Percentiles rank a stretch among this genome's conserved stretches.
Conservation (phyloP, 192 early-diverging fungal species). For the Linnemannia elongata region DNA sequence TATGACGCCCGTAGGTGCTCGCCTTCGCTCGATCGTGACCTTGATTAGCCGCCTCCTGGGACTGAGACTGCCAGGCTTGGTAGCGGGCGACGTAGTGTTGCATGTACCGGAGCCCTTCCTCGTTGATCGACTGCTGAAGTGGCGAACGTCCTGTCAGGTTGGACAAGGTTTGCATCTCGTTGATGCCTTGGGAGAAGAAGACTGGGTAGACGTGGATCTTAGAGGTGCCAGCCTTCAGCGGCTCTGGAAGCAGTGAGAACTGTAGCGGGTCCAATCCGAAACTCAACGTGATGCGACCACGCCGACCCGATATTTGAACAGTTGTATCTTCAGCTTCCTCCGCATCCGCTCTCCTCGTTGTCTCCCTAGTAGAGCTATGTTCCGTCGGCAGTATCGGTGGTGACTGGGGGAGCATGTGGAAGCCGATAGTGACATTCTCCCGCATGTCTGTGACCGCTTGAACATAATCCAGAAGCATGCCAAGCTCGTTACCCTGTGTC, state of each 20-base stretch:
- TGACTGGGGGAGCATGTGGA: conserved; percentile 29
- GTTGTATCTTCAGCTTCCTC: conserved; percentile 22
- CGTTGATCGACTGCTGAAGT: conserved; percentile 37
- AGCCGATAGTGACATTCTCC: conserved; percentile 24
- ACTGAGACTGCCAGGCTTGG: conserved; percentile 31
- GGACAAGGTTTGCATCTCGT: conserved; percentile 54
- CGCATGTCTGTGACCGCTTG: conserved; percentile 44
- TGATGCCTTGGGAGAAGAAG: conserved; percentile 49
- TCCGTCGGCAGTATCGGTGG: not conserved
- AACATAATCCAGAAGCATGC: conserved; percentile 44
- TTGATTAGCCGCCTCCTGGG: not conserved
- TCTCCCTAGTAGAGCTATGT: not conserved
- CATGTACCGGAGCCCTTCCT: conserved; percentile 44
- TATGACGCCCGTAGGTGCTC: conserved; percentile 9
- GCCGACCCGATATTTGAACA: conserved; percentile 36
- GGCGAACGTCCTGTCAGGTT: conserved; percentile 44
- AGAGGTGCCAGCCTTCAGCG: conserved; percentile 21
- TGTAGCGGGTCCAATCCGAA: conserved; percentile 45
- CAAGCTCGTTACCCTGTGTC: conserved; percentile 45
- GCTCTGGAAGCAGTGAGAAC: conserved; percentile 42
- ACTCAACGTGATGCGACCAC: conserved; percentile 29
- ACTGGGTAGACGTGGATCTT: conserved; percentile 40
- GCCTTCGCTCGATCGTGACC: not conserved
- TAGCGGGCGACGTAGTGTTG: conserved; percentile 39
- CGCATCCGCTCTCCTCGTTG: not conserved